Conservation (phyloP, 208 protist genomes). For the Trypanosoma lewisi region DNA sequence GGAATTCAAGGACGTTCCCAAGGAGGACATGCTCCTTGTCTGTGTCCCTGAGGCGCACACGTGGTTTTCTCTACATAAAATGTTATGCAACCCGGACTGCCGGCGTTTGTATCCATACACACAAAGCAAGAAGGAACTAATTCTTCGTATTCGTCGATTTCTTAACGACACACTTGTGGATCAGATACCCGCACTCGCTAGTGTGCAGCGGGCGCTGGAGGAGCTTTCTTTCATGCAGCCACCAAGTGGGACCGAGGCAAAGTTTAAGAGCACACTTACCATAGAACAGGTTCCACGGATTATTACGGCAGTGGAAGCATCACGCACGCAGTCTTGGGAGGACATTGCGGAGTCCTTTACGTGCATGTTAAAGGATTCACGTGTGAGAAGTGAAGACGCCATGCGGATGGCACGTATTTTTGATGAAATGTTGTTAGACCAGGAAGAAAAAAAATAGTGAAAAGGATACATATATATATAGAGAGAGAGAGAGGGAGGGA, state of each 20-base stretch:
- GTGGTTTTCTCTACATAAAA: conserved; percentile 89
- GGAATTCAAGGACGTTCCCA: conserved; percentile 44
- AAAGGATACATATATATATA: background rate
- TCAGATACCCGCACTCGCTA: conserved; percentile 84
- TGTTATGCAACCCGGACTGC: conserved; percentile 83
- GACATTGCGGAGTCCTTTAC: conserved; percentile 14
- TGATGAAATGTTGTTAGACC: conserved; percentile 67
- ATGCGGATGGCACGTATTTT: conserved; percentile 76
- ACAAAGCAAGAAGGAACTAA: conserved; percentile 74
- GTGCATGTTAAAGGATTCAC: conserved; percentile 41
- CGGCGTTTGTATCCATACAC: conserved; percentile 81
- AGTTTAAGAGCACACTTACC: conserved; percentile 79
- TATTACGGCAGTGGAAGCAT: conserved; percentile 52
- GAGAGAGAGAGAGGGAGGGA: too few relatives aligned
- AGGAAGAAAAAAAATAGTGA: conserved; percentile 5
- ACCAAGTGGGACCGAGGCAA: conserved; percentile 84
- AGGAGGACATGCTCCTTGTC: conserved; percentile 67
- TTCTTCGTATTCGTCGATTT: conserved; percentile 68
- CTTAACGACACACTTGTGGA: conserved; percentile 88
- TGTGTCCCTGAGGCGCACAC: conserved; percentile 84
- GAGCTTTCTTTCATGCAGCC: conserved; percentile 89
- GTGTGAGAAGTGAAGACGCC: conserved; percentile 53
- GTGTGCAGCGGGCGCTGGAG: conserved; percentile 84
- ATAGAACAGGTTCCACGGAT: conserved; percentile 89
- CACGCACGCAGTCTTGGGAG: conserved; percentile 8